phyloP scores from a whole-genome alignment of 805 yeast species.

The Pichia paraexigua region DNA sequence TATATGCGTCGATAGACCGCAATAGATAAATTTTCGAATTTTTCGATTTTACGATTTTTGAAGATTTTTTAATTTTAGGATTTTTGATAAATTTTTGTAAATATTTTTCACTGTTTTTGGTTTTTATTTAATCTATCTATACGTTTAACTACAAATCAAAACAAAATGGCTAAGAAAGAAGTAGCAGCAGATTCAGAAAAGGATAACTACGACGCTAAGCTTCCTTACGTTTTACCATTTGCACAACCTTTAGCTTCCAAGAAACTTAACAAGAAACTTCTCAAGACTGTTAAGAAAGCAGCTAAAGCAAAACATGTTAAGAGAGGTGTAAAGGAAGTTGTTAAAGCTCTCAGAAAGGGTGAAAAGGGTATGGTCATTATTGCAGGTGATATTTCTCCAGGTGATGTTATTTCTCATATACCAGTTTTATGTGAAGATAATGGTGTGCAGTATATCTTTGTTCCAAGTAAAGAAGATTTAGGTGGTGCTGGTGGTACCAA shows the following conservation, averaged over 20 bases:
- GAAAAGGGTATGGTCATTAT: conserved; percentile 93
- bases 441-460: conserved; percentile 83
- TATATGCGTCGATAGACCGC: background rate
- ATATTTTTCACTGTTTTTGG: background rate
- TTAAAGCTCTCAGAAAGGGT: conserved; percentile 94
- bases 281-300: conserved; percentile 95
- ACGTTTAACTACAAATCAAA: background rate
- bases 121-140: background rate
- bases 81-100: background rate
- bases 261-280: conserved; percentile 88
- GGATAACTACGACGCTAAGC: conserved; percentile 76
- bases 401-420: conserved; percentile 93
- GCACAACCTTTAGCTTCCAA: conserved; percentile 94
- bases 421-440: conserved; percentile 97
- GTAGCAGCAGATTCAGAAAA: conserved; percentile 46
- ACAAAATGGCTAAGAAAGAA: conserved; percentile 36
- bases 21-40: background rate
- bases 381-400: conserved; percentile 98
- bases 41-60: background rate
- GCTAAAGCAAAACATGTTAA: conserved; percentile 97
- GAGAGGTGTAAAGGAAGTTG: conserved; percentile 98
- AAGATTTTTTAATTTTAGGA: background rate
- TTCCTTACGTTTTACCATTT: conserved; percentile 85
- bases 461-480: conserved; percentile 95
- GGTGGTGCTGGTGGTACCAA: conserved; percentile 99